These are phyloP conservation scores for Aspergillus haitiensis DNA, from an alignment of 495 filamentous ascomycete species.

Conservation along the genomic window DNA sequence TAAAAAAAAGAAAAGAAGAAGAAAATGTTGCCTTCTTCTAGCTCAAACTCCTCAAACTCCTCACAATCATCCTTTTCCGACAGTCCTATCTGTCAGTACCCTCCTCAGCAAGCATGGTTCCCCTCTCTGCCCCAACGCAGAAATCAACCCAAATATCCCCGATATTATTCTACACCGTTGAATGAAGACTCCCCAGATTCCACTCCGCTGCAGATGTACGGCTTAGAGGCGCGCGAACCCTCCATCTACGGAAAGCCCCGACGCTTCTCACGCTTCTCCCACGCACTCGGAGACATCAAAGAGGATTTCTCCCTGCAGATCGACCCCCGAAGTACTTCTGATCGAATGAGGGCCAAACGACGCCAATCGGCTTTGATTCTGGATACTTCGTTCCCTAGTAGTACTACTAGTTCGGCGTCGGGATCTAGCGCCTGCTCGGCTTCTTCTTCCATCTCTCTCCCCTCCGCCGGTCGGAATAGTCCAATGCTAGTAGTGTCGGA, in stretches of 20 bases:
- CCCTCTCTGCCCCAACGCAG: conserved; percentile 33
- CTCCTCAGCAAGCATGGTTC: conserved; percentile 32
- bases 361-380: conserved; percentile 38
- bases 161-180: conserved; percentile 45
- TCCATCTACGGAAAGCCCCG: conserved; percentile 38
- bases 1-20: conserved; percentile 4
- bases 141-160: conserved; percentile 33
- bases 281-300: conserved; percentile 44
- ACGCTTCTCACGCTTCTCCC: conserved; percentile 41
- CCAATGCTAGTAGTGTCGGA: conserved; percentile 18
- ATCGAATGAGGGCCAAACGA: conserved; percentile 27
- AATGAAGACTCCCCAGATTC: conserved; percentile 33
- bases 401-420: conserved; percentile 1
- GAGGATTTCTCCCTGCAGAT: conserved; percentile 39
- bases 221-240: conserved; percentile 41
- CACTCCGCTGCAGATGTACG: conserved; percentile 42
- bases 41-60: conserved; percentile 31
- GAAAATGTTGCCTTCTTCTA: conserved; percentile 34
- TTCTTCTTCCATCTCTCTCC: conserved; percentile 10
- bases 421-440: conserved; percentile 15
- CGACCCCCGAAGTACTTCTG: conserved; percentile 30
- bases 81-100: conserved; percentile 33
- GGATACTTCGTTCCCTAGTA: conserved; percentile 14
- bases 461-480: conserved; percentile 13
- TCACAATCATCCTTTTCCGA: conserved; percentile 34